Evolutionary conservation across 1,139 yeast genomes (phyloP).

Genomic region (Sporopachydermia cereana): DNA sequence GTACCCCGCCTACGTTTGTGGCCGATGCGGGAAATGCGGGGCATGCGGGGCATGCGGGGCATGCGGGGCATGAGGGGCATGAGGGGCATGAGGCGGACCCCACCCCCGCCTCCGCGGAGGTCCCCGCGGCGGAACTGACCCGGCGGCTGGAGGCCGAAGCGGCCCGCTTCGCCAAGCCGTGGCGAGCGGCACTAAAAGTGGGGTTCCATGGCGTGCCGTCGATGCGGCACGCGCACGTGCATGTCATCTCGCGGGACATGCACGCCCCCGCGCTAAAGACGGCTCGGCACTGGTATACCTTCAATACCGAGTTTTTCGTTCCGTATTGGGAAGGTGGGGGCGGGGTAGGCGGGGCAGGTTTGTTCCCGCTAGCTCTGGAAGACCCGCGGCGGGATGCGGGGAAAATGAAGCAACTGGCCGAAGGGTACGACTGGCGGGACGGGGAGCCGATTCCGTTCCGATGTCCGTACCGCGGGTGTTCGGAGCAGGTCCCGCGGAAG

Average conservation of each 20-base stretch:
- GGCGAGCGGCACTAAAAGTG: conserved; percentile 25
- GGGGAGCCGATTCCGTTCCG: background rate
- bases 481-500: background rate
- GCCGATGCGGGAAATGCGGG: too few species aligned
- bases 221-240: conserved; percentile 56
- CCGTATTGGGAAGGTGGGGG: conserved; percentile 35
- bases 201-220: conserved; percentile 72
- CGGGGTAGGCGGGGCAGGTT: too few species aligned
- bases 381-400: background rate
- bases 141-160: background rate
- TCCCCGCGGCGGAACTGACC: background rate
- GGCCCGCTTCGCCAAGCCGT: background rate
- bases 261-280: conserved; percentile 42
- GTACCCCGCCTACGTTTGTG: conserved; percentile 6
- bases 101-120: background rate
- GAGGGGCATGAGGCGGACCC: conserved; percentile 19
- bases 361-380: conserved; percentile 22
- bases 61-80: too few species aligned
- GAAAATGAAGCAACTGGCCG: background rate
- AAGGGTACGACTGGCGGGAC: background rate
- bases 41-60: too few species aligned
- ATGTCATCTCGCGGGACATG: conserved; percentile 58
- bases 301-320: conserved; percentile 54
- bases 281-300: conserved; percentile 61
- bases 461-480: background rate